Conservation (phyloP, 1,139 yeast species). For the Kluyveromyces sp. region DNA sequence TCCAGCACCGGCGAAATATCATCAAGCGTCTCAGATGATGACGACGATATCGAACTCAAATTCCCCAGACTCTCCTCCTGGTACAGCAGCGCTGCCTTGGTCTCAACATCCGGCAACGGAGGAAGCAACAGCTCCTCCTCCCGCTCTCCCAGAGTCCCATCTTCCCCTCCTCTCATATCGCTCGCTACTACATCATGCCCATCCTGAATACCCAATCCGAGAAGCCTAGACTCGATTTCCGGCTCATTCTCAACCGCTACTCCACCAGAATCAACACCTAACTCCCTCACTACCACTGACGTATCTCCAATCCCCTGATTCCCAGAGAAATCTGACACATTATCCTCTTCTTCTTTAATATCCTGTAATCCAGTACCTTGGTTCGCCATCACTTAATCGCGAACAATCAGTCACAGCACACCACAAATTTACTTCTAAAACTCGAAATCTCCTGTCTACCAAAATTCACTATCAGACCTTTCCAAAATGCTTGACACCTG, state of each 20-base stretch:
- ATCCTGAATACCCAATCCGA: conserved; percentile 1
- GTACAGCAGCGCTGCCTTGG: background rate
- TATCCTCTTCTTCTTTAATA: conserved; percentile 23
- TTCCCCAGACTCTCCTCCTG: conserved; percentile 1
- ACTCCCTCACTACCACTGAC: background rate
- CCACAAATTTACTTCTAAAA: background rate
- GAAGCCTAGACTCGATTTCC: conserved; percentile 1
- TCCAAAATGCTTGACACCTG: too few species aligned
- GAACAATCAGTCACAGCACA: background rate
- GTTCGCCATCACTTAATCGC: background rate
- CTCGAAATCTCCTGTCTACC: background rate
- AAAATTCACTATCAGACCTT: background rate
- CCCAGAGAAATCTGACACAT: conserved; percentile 7
- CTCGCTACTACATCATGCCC: background rate
- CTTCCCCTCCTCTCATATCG: background rate
- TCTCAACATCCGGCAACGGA: conserved; percentile 21
- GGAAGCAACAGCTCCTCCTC: conserved; percentile 20
- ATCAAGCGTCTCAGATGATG: background rate
- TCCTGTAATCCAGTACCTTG: conserved; percentile 15
- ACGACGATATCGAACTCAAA: background rate
- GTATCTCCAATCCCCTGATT: background rate
- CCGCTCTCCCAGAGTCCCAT: background rate
- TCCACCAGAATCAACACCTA: background rate
- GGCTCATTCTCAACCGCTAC: background rate
- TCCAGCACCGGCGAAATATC: background rate